Evolutionary conservation across 305 asterid species (phyloP), one percentile per base, ranked within the genome.

Genomic region (Coffea humblotiana): DNA sequence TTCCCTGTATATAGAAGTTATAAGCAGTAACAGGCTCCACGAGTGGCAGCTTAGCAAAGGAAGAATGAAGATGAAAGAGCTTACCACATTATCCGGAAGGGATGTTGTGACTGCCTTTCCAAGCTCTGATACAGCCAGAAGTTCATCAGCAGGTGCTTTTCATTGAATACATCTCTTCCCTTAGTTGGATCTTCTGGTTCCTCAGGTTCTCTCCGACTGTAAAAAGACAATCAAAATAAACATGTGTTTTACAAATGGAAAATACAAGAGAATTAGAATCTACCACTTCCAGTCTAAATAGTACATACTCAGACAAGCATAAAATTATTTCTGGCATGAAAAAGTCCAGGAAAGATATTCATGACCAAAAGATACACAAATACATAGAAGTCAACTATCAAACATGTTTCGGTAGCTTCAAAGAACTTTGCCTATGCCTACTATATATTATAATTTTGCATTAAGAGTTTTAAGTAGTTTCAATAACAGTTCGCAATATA

Each of bases 111-210:
- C 90, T 64, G 98, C 52, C 83, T 94, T 96, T 82, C 99, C 99
- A 75, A 94, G 83, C 51, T 94, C 98, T 77, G 99, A 92, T 74
- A 86, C 99, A 80, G 99, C 83, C 91, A 96, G 81, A 84, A 96
- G 94, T 86, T 96, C 99, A 77, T 96, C 99, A 70, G 99, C 94
- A 77, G 97, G 91, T 0, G 99, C 85, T 96, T 96, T 87, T 96
- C 99, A 82, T 96, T 96, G 74, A 96, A 96, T 77, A 96, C 99
- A 76, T 96, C 99, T 83, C 99, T 87, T 77, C 99, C 99, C 88
- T 96, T 96, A 37, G 92, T 94, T 77, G 98, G 92, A 88, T 95
- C 99, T 84, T 95, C 99, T 75, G 99, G 92, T 83, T 95, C 99
- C 91, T 95, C 99, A 37, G 99, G 98, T 86, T 95, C 99, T 86